Conservation (phyloP, 2,329 filamentous ascomycete genomes). For the Penicillium sp. region DNA sequence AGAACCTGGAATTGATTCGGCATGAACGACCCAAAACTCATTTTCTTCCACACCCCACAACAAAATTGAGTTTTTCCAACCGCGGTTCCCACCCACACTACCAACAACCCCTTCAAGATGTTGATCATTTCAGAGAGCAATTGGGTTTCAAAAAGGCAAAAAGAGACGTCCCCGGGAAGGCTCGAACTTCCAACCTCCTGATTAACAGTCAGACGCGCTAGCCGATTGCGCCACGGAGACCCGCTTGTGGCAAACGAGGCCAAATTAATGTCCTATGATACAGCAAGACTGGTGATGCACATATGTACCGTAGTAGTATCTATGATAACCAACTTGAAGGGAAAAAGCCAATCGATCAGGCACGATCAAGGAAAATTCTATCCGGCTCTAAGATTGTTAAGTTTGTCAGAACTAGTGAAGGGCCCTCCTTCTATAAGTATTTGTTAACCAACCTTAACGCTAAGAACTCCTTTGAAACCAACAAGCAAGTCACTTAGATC, state of each 20-base stretch:
- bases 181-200: slow-evolving; percentile 50
- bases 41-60: no score
- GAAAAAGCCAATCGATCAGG: no score
- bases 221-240: slow-evolving; percentile 44
- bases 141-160: not conserved
- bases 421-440: no score
- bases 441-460: no score
- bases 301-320: not conserved
- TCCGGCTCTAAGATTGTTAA: no score
- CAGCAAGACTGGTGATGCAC: not conserved
- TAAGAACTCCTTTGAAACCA: no score
- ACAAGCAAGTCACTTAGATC: no score
- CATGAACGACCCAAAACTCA: not conserved
- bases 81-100: not conserved
- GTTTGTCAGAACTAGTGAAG: no score
- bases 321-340: no score
- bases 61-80: not conserved
- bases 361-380: no score
- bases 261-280: not conserved
- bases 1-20: not conserved
- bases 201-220: slow-evolving; percentile 47
- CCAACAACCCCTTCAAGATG: not conserved
- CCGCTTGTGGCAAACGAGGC: not conserved
- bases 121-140: not conserved
- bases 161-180: slow-evolving; percentile 45